Base-by-base conservation (phyloP, 2,329 filamentous ascomycete species). In the Cladobotryum protrusum region DNA sequence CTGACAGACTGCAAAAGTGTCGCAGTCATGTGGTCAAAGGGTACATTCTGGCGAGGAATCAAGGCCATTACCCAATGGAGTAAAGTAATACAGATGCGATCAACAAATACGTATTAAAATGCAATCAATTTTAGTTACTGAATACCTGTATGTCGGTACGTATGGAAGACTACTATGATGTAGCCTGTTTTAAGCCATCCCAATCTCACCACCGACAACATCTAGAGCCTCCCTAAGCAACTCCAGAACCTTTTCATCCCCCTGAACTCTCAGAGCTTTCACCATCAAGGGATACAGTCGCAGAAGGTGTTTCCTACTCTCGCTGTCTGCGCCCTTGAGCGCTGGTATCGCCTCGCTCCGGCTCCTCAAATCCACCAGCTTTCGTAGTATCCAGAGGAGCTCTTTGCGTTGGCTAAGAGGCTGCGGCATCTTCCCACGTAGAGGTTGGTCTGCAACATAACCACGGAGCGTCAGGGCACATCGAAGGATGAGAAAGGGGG, bases 371-470 rank as follows among this genome's bases (percentile, higher is more conserved):
- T 75, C 73, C 1, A 87, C 79, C 33, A 96, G 72, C 42, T 80
- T 73, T 44, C 72, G 69, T 15, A 97, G 72, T 19, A 91, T 76
- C 60, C 87, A 86, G 4, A 87, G 64, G 11, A 99, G 71, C 63
- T 96, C 93, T 54, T 80, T 84, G 40, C 88, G 79, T 61, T 96
- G 88, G 8, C 82, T 85, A 5, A 89, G 74, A 1, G 92, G 92
- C 64, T 93, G 88, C 4, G 93, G 93, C 83, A 95, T 93, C 45
- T 84, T 79, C 0, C 93, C 91, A 13, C 93, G 79, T 17, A 99
- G 73, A 1, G 92, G 91, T 63, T 96, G 92, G 65, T 99, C 93
- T 4, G 90, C 87, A 42, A 95, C 84, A 63, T 95, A 97, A 1
- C 85, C 77, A 49, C 89, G 84, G n/a, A 97, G 70, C 0, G 88